Evolutionary conservation across 768 basidiomycete species (phyloP).

Genomic region (Phaeotremella fagi): DNA sequence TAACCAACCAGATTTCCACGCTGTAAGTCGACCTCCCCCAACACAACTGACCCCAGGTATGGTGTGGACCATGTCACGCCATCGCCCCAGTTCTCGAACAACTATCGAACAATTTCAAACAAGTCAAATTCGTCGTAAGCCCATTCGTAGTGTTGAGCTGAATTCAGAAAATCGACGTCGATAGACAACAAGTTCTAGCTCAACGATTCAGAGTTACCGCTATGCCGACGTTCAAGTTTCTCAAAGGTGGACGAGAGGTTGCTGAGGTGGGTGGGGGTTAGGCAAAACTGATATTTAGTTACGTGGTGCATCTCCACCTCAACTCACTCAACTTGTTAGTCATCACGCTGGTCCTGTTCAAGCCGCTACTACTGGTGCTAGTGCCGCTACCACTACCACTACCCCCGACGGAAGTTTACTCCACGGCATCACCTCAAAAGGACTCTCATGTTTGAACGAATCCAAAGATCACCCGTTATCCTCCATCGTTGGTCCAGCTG

Average conservation of each 20-base stretch:
- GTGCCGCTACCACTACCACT: slow-evolving; percentile 17
- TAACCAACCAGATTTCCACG: not conserved
- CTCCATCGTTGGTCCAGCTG: slow-evolving; percentile 39
- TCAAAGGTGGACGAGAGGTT: slow-evolving; percentile 45
- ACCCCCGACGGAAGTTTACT: slow-evolving; percentile 31
- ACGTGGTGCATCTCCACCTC: slow-evolving; percentile 45
- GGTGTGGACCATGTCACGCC: slow-evolving; percentile 46
- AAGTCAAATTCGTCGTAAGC: slow-evolving; percentile 42
- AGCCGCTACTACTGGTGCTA: slow-evolving; percentile 10
- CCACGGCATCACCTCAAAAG: slow-evolving; percentile 39
- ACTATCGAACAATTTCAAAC: slow-evolving; percentile 33
- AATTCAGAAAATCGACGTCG: slow-evolving; percentile 46
- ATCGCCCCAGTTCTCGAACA: slow-evolving; percentile 43
- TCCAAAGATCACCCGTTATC: slow-evolving; percentile 41
- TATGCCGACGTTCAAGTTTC: slow-evolving; percentile 49
- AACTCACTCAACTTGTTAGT: slow-evolving; percentile 38
- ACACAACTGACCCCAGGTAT: slow-evolving; percentile 6
- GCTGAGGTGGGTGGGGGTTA: slow-evolving; percentile 37
- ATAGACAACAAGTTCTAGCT: slow-evolving; percentile 38
- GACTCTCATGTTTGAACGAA: slow-evolving; percentile 48
- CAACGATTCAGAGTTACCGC: slow-evolving; percentile 39
- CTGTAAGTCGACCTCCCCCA: not conserved
- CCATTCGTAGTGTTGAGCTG: not conserved
- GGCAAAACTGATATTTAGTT: slow-evolving; percentile 23
- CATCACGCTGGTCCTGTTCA: slow-evolving; percentile 44